These are phyloP conservation scores for Pyrus betulifolia DNA, from an alignment of 306 rosid genomes.

Conservation along the genomic window DNA sequence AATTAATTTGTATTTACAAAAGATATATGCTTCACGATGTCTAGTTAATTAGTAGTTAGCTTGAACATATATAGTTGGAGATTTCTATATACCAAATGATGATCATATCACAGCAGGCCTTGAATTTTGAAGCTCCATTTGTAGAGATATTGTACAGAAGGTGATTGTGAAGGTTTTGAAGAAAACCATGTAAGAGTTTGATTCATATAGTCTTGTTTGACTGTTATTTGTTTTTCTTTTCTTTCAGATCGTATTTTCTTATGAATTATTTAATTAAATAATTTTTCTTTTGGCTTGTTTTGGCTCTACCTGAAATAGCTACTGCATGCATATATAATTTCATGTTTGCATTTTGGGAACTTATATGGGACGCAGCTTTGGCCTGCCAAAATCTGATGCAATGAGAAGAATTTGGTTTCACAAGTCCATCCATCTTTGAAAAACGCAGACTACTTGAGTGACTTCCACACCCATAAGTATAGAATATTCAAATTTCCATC, in stretches of 20 bases:
- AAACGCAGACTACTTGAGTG: background rate
- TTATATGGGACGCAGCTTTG: background rate
- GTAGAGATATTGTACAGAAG: slow-evolving; percentile 55
- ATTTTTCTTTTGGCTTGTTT: background rate
- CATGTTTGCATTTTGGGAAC: background rate
- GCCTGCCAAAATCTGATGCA: background rate
- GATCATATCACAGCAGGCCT: background rate
- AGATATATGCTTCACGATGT: background rate
- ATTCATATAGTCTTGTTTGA: background rate
- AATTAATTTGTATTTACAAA: background rate
- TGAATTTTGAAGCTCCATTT: slow-evolving; percentile 26
- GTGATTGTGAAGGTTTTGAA: slow-evolving; percentile 18
- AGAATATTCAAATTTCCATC: background rate
- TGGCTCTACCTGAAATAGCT: background rate
- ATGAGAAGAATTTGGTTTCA: background rate
- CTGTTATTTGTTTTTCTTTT: background rate
- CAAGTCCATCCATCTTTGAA: background rate
- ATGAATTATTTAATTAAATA: background rate
- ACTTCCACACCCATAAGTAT: background rate
- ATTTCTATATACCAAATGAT: background rate
- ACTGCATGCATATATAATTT: background rate
- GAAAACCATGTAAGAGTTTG: slow-evolving; percentile 11
- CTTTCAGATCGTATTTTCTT: background rate
- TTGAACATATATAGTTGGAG: background rate
- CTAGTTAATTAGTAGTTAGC: background rate